These are phyloP conservation scores for Arabidopsis suecica DNA, from an alignment of 345 rosid species.

Conservation along the genomic window DNA sequence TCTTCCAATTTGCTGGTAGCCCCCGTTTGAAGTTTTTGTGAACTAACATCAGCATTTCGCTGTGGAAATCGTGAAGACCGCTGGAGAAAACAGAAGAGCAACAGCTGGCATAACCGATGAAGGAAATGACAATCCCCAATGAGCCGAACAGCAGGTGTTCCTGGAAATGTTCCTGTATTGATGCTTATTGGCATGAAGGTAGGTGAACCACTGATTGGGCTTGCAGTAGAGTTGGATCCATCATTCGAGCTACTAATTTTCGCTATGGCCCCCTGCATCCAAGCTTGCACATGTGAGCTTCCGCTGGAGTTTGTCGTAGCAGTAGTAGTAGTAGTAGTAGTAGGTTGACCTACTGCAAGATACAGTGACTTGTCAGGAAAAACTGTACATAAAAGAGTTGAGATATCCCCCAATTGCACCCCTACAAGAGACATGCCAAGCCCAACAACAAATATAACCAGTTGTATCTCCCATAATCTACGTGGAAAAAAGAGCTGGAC, in stretches of 20 bases:
- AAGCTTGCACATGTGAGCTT: conserved; percentile 96
- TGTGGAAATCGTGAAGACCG: conserved; percentile 73
- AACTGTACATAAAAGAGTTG: conserved; percentile 26
- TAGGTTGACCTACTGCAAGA: conserved; percentile 69
- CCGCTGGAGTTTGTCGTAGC: conserved; percentile 83
- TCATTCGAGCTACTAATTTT: conserved; percentile 90
- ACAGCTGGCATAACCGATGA: conserved; percentile 95
- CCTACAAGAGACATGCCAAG: conserved; percentile 20
- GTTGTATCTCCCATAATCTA: conserved; percentile 11
- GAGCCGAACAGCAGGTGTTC: conserved; percentile 99
- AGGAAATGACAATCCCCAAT: conserved; percentile 99
- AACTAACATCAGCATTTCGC: conserved; percentile 69
- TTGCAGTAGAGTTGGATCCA: conserved; percentile 70
- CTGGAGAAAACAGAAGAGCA: conserved; percentile 93
- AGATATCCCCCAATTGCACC: conserved; percentile 10
- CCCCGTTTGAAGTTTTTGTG: conserved; percentile 78
- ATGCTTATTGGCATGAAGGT: conserved; percentile 96
- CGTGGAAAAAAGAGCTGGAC: not conserved
- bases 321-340: conserved; percentile 42
- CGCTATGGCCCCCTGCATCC: conserved; percentile 99
- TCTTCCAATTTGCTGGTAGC: conserved; percentile 82
- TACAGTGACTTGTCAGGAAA: conserved; percentile 34
- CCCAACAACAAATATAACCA: conserved; percentile 21
- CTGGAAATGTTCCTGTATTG: conserved; percentile 98
- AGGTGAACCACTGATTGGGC: conserved; percentile 80